phyloP scores from a whole-genome alignment of 768 basidiomycete species.

The Cubamyces sp. region DNA sequence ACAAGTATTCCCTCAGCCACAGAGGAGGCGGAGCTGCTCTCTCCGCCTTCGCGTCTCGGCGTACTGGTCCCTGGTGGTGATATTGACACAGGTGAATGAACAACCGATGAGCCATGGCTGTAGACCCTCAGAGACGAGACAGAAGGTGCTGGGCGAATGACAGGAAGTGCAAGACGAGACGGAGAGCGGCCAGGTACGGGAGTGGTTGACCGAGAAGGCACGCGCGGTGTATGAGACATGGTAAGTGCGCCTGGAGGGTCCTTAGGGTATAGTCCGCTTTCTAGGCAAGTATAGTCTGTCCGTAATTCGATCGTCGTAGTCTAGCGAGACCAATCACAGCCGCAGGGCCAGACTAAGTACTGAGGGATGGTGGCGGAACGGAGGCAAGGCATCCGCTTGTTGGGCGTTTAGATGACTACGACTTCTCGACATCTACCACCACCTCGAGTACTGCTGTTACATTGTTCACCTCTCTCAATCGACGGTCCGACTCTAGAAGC shows the following conservation, averaged over 20 bases:
- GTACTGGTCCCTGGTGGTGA: slow-evolving; percentile 17
- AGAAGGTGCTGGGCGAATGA: slow-evolving; percentile 56
- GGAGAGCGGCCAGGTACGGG: slow-evolving; percentile 45
- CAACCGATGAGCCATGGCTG: slow-evolving; percentile 47
- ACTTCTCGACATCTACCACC: not conserved
- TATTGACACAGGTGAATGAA: slow-evolving; percentile 22
- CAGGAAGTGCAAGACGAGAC: slow-evolving; percentile 58
- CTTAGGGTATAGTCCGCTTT: too few species aligned
- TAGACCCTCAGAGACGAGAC: slow-evolving; percentile 61
- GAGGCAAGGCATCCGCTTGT: not conserved
- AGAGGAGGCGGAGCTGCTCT: slow-evolving; percentile 61
- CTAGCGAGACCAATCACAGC: too few species aligned
- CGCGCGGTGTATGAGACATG: slow-evolving; percentile 31
- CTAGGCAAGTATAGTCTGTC: not conserved
- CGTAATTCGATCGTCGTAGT: not conserved
- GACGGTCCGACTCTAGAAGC: too few species aligned
- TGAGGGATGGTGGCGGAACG: not conserved
- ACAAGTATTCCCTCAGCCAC: slow-evolving; percentile 69
- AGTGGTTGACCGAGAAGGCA: slow-evolving; percentile 43
- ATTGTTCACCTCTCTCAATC: not conserved
- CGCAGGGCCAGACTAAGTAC: too few species aligned
- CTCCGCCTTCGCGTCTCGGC: slow-evolving; percentile 13
- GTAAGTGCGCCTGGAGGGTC: too few species aligned
- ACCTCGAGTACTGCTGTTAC: not conserved
- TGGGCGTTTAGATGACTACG: not conserved